Evolutionary conservation across 164 flowering plant genomes (phyloP).

Genomic region (Euptelea pleiosperma): DNA sequence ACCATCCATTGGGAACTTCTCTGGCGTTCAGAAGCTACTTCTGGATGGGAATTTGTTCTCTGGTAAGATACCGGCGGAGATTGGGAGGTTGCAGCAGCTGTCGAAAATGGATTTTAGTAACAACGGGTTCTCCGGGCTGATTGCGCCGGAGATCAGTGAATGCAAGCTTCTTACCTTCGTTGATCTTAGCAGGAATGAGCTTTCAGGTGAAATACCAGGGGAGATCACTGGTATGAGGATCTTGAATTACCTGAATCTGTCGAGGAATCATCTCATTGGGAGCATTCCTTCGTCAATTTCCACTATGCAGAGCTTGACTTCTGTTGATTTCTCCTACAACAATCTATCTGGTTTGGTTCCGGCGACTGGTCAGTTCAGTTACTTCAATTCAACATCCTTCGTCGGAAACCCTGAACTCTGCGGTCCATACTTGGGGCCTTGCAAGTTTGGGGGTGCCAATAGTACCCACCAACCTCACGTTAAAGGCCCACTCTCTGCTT

Average conservation of each 20-base stretch:
- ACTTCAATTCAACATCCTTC: conserved; percentile 87
- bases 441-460: conserved; percentile 54
- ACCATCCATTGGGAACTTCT: conserved; percentile 66
- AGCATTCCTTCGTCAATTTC: conserved; percentile 68
- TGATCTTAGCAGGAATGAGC: conserved; percentile 82
- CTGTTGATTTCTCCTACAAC: conserved; percentile 90
- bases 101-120: conserved; percentile 85
- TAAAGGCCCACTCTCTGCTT: conserved; percentile 67
- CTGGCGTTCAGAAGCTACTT: conserved; percentile 83
- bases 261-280: conserved; percentile 77
- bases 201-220: conserved; percentile 72
- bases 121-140: conserved; percentile 64
- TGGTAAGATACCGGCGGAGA: conserved; percentile 69
- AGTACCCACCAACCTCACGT: conserved; percentile 41
- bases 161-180: conserved; percentile 78
- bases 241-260: conserved; percentile 78
- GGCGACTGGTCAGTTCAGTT: conserved; percentile 89
- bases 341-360: conserved; percentile 91
- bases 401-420: conserved; percentile 88
- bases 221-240: conserved; percentile 79
- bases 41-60: conserved; percentile 83
- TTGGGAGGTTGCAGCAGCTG: conserved; percentile 82
- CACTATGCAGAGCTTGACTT: conserved; percentile 87
- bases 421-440: conserved; percentile 84
- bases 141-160: conserved; percentile 70